Percentiles rank a stretch among this genome's conserved stretches.
Evolutionary conservation across 768 basidiomycete genomes (phyloP).

Genomic region (Mycena vitilis): DNA sequence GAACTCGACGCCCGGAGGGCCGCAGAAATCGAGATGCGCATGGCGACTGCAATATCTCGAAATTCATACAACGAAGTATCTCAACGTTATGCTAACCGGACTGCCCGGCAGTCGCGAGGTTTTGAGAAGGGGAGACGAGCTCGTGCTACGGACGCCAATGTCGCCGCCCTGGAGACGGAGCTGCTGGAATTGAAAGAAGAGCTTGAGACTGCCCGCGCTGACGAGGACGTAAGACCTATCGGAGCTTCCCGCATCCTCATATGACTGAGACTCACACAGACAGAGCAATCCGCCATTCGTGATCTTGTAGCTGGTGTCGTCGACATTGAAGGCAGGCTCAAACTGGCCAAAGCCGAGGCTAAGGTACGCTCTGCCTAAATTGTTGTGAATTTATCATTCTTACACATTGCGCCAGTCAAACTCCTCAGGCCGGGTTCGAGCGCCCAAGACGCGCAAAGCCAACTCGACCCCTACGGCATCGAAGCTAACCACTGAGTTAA

Average conservation of each 20-base stretch:
- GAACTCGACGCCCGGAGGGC: slow-evolving; percentile 20
- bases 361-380: slow-evolving; percentile 4
- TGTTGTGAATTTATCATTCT: background rate
- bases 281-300: slow-evolving; percentile 4
- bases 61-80: slow-evolving; percentile 14
- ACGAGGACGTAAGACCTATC: background rate
- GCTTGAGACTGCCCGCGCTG: slow-evolving; percentile 5
- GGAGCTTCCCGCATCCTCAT: background rate
- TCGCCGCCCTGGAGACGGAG: slow-evolving; percentile 8
- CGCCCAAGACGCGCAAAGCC: background rate
- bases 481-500: too few species aligned
- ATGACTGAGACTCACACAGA: background rate
- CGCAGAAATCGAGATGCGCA: slow-evolving; percentile 14
- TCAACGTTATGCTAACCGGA: slow-evolving; percentile 2
- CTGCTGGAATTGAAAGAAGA: slow-evolving; percentile 10
- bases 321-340: slow-evolving; percentile 11
- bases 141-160: slow-evolving; percentile 12
- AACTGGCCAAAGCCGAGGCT: slow-evolving; percentile 9
- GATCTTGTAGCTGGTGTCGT: slow-evolving; percentile 7
- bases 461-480: too few species aligned
- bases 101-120: background rate
- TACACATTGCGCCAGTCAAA: slow-evolving; percentile 4
- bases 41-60: background rate
- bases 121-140: slow-evolving; percentile 18
- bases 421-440: slow-evolving; percentile 19